Evolutionary conservation across 208 protist species (phyloP), one percentile per base, ranked within the genome.

Genomic region (Borovskyia barvae): DNA sequence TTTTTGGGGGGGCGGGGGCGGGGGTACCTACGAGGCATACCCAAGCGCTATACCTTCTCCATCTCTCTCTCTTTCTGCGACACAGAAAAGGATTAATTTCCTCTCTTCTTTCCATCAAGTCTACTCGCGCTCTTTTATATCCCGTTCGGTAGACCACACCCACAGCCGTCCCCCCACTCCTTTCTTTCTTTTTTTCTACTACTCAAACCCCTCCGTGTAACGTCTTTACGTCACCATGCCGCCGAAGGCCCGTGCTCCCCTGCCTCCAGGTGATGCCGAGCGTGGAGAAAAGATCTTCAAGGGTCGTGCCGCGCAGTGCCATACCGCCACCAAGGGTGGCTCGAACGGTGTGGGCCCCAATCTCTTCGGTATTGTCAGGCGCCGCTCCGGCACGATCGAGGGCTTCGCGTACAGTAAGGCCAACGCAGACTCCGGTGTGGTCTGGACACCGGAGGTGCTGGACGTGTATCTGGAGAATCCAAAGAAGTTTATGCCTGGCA

Each of bases 401-500:
- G 93, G 92, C 62, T 99, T 93, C 68, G 40, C 77, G 33, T 99
- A 98, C 92, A 96, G 94, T 60, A 85, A 87, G 50, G 96, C 97
- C 55, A 99, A 99, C 78, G 88, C 95, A 57, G 81, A 94, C 39
- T 87, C 82, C 6, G 87, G 84, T 54, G 87, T 98, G 22, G 53
- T 86, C 19, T 99, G 97, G 97, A 96, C 77, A 47, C 81, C 93
- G 26, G 80, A 98, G 48, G 87, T 93, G 54, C 82, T 99, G 24
- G 90, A 95, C 66, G 87, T 97, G 33, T 99, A 98, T 66, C 77
- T 98, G 32, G 81, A 96, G 75, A 97, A 98, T 72, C 97, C 97
- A 50, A 98, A 98, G 91, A 98, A 98, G 89, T 98, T 97, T 72
- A 97, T 98, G 79, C 96, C 96, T 25, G 95, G 94, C 54, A 98